Conservation (phyloP, 345 rosid species). For the Rhodomyrtus tomentosa region DNA sequence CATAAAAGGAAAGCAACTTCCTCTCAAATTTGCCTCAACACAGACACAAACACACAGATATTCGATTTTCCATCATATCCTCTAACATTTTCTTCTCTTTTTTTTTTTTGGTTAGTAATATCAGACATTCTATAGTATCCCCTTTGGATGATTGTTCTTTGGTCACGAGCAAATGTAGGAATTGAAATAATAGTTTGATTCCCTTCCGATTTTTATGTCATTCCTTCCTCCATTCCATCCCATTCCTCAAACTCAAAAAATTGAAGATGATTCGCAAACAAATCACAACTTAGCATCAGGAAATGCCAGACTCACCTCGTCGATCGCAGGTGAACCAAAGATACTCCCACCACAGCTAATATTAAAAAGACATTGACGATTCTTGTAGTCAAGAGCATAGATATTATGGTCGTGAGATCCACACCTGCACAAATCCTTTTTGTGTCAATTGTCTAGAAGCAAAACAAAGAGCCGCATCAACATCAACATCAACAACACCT, state of each 20-base stretch:
- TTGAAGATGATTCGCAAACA: not conserved
- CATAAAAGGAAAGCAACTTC: not conserved
- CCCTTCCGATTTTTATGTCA: not conserved
- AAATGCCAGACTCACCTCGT: constrained; percentile 41
- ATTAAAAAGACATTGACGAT: constrained; percentile 46
- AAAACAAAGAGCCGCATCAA: not conserved
- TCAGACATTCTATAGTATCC: not conserved
- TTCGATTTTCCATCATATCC: not conserved
- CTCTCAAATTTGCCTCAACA: not conserved
- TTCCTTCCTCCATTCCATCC: not conserved
- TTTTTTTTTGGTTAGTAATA: not conserved
- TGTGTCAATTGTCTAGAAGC: not conserved
- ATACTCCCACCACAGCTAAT: constrained; percentile 87
- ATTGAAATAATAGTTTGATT: not conserved
- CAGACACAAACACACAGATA: not conserved
- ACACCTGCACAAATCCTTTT: constrained; percentile 46
- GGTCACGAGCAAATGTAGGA: not conserved
- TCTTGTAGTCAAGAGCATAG: constrained; percentile 81
- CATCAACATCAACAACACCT: too few species aligned
- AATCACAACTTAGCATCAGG: not conserved
- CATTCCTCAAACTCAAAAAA: not conserved
- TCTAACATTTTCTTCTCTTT: not conserved
- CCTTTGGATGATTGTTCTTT: not conserved
- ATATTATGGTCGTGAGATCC: constrained; percentile 85
- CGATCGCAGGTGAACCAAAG: constrained; percentile 83